phyloP scores from a whole-genome alignment of 2,329 filamentous ascomycete species.

The Domatiomyces catenatus region DNA sequence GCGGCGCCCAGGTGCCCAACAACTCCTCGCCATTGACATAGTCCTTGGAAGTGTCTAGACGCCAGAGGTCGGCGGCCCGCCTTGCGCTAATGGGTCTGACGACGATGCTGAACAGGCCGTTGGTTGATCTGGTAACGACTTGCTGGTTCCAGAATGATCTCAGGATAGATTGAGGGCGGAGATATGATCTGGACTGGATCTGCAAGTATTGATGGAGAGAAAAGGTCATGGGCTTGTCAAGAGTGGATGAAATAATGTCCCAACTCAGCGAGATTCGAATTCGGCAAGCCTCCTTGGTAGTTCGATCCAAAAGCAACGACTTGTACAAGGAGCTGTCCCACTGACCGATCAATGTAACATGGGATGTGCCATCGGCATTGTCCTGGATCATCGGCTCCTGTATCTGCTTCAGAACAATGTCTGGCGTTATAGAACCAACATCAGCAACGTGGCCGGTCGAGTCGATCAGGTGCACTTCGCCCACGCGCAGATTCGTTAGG shows the following conservation, averaged over 20 bases:
- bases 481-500: conserved; percentile 59
- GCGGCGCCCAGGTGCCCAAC: conserved; percentile 68
- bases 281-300: conserved; percentile 80
- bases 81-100: conserved; percentile 84
- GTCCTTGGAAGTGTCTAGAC: conserved; percentile 85
- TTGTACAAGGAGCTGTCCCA: conserved; percentile 94
- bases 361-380: conserved; percentile 79
- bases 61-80: conserved; percentile 82
- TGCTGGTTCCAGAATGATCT: conserved; percentile 73
- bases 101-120: conserved; percentile 70
- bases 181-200: conserved; percentile 67
- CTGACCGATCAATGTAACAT: conserved; percentile 72
- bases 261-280: conserved; percentile 78
- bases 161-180: conserved; percentile 75
- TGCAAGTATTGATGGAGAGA: conserved; percentile 66
- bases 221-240: conserved; percentile 81
- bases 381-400: conserved; percentile 64
- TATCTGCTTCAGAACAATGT: conserved; percentile 63
- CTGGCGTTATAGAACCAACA: conserved; percentile 53
- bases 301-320: conserved; percentile 82
- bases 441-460: conserved; percentile 72
- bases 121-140: conserved; percentile 72
- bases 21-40: conserved; percentile 94
- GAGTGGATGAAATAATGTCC: conserved; percentile 68
- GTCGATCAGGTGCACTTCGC: conserved; percentile 69